Base-by-base conservation (phyloP, 352 stramenopile species). In the Globisporangium echinulatum region DNA sequence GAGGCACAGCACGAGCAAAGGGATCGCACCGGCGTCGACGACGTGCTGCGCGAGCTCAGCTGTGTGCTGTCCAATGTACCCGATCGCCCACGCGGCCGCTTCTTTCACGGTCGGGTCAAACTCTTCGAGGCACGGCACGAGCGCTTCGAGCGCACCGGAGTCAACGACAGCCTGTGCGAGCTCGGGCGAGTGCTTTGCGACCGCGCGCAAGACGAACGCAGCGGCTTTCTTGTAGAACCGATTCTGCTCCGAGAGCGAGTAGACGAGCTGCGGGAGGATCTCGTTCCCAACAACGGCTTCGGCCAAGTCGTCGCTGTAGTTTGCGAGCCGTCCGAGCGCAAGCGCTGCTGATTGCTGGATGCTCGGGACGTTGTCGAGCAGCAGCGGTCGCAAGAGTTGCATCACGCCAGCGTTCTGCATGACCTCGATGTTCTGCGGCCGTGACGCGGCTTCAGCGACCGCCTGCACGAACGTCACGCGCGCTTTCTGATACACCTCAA, bases 361-460 rank as follows among this genome's bases (percentile, higher is more conserved):
- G 61, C 88, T 97, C 11, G 92, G 91, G 19, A 98, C 94, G 66
- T 98, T 98, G 67, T 98, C 94, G 3, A 98, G 75, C 14, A 98
- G 70, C 14, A 98, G 75, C 43, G 94, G 94, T 14, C 92, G 85
- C 43, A 98, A 71, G 33, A 98, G 63, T 63, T 98, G 92, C 93
- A 98, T 98, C 43, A 98, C 94, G 36, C 94, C 94, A 8, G 93
- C 93, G 59, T 98, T 98, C 57, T 98, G 90, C 92, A 98, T 97
- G 50, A 98, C 88, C 62, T 98, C 93, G 56, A 98, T 98, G 68
- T 98, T 98, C 73, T 98, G 92, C 49, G 94, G 92, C 33, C 94
- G 77, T n/a, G 92, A 97, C 10, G 92, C 92, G 1, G 90, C 90
- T 56, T 98, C 94, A 6, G 94, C 93, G 36, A 98, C 90, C 9